Evolutionary conservation across 352 stramenopile genomes (phyloP), one percentile per base, ranked within the genome.

Genomic region (Phytophthora cajani): DNA sequence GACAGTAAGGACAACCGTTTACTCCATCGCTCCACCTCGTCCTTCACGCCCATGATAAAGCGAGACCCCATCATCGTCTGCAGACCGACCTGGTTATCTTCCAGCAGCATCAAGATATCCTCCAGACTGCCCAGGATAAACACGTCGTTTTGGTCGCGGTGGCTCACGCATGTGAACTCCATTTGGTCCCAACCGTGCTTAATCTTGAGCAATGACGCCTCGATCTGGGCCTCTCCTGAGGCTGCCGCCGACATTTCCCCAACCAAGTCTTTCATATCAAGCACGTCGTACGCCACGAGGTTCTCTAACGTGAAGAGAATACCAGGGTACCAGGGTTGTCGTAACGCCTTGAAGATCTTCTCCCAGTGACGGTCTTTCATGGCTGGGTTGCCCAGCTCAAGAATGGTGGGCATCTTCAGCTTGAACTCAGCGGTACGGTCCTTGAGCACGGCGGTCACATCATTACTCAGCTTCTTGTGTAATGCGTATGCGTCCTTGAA

Each of bases 331-430:
- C 88, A 97, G 21, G 89, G 87, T 64, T 97, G 89, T 5, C 90
- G 82, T 23, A 97, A 65, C 11, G 88, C 82, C 66, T 98, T 95
- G 72, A 98, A 97, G 33, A 99, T 97, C 69, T 95, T 92, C 59
- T 98, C 89, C 96, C 96, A 99, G 76, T 99, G 96, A 1, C 95
- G 90, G 51, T 98, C 93, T 77, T 98, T 97, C 76, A 99, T 95
- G 7, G 82, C 76, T 0, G 90, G 87, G 52, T 97, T 98, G 5
- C 95, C 89, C 12, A 99, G 81, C 53, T 98, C 93, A 11, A 97
- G 74, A 46, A 99, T 89, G 2, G 93, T 93, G 7, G 95, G 93
- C 27, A 98, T 88, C 58, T 96, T 95, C 17, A 91, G 60, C 72
- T 97, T 98, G 67, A 98, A 97, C 32, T 97, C 91, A 1, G 85